Evolutionary conservation across 306 rosid species (phyloP), one percentile per base, ranked within the genome.

Genomic region (Parietaria judaica): DNA sequence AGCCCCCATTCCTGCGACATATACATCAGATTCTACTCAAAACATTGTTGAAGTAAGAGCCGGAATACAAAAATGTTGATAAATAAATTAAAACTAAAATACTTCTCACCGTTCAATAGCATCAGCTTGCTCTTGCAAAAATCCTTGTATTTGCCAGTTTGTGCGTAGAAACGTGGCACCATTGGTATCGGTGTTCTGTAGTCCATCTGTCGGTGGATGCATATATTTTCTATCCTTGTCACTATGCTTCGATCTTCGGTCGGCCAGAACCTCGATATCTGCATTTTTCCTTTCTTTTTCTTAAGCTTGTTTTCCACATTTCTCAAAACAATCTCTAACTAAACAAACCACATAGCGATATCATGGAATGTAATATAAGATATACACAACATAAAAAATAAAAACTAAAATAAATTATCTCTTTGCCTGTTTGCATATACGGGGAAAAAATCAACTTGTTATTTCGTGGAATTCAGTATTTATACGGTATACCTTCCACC

Each of bases 101-200:
- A 67, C 59, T 65, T 34, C 79, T 65, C 73, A 88, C 98, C 81
- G 87, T 66, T 91, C 95, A 62, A 91, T 81, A 64, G 76, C 79
- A 68, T 88, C 94, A 77, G 98, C 95, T 75, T 86, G 92, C 78
- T 86, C 96, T 70, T 88, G 96, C 51, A 91, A 74, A 82, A 81
- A 91, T 39, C 98, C 96, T 79, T 91, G 95, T 51, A 88, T 76
- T 84, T 91, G 98, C 92, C 87, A 83, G 76, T 85, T 85, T 75
- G 98, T 83, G 38, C 88, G 81, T 54, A 91, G 76, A 69, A 84
- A 91, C 64, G 74, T 68, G 4, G 82, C 88, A 79, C 82, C 67
- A 58, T 61, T 75, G 48, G 83, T 66, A 69, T 83, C 89, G 69
- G 55, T 70, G 66, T 84, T 86, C 36, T 65, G 75, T 58, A 64